Evolutionary conservation across 2,329 filamentous ascomycete genomes (phyloP).

Genomic region (Arthroderma sp.): DNA sequence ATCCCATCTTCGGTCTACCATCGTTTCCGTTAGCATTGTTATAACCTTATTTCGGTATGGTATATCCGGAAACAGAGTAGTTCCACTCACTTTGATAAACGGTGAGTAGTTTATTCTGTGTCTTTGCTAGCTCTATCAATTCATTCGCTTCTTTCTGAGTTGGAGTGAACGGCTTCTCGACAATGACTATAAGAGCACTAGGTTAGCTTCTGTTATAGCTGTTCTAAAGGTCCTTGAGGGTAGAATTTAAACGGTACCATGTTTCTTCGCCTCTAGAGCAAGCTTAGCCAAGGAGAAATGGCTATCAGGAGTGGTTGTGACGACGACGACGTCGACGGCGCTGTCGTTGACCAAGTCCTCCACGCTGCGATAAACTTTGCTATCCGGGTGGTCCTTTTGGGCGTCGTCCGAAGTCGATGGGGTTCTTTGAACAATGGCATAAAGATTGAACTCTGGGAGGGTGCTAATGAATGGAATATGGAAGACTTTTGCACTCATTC

Average conservation of each 20-base stretch:
- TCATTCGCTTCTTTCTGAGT: slow-evolving; percentile 54
- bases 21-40: background rate
- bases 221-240: too few species aligned
- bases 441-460: slow-evolving; percentile 53
- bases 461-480: slow-evolving; percentile 66
- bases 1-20: slow-evolving; percentile 57
- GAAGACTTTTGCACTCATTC: slow-evolving; percentile 62
- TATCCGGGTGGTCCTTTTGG: slow-evolving; percentile 52
- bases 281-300: slow-evolving; percentile 55
- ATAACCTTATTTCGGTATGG: too few species aligned
- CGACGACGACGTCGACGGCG: slow-evolving; percentile 55
- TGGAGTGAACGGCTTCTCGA: slow-evolving; percentile 74
- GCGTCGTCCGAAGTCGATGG: slow-evolving; percentile 55
- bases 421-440: slow-evolving; percentile 63
- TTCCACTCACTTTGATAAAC: slow-evolving; percentile 51
- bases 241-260: slow-evolving; percentile 31
- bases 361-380: slow-evolving; percentile 52
- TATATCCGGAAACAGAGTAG: background rate
- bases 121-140: slow-evolving; percentile 46
- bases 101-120: slow-evolving; percentile 44
- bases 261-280: slow-evolving; percentile 58
- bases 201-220: background rate
- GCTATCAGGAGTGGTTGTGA: slow-evolving; percentile 59
- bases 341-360: slow-evolving; percentile 54
- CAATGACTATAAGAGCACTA: slow-evolving; percentile 44